Conservation (phyloP, 805 yeast genomes). For the Starmerella bombi region DNA sequence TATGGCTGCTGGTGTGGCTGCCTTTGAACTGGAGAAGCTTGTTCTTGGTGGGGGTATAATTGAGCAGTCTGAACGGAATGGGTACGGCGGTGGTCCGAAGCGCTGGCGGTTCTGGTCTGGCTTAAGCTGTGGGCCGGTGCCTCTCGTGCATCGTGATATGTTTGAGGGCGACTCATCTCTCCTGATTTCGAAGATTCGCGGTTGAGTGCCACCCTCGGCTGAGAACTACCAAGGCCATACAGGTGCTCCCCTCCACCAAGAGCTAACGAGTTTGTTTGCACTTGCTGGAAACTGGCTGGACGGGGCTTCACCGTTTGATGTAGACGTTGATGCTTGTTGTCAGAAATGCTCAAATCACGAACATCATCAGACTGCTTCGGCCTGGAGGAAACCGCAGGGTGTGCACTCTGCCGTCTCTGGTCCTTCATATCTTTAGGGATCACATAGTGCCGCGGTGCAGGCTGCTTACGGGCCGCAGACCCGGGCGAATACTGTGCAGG, state of each 20-base stretch:
- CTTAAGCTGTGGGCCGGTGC: constrained; percentile 20
- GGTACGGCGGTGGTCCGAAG: not conserved
- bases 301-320: constrained; percentile 25
- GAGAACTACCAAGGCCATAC: constrained; percentile 22
- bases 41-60: no score
- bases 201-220: constrained; percentile 26
- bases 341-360: constrained; percentile 20
- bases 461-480: not conserved
- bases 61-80: not conserved
- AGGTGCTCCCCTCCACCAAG: constrained; percentile 10
- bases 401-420: constrained; percentile 5
- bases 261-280: constrained; percentile 7
- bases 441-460: not conserved
- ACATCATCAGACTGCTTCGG: constrained; percentile 17
- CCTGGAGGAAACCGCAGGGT: constrained; percentile 1
- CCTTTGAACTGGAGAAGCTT: no score
- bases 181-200: constrained; percentile 27
- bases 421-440: not conserved
- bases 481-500: not conserved
- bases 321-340: constrained; percentile 9
- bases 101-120: not conserved
- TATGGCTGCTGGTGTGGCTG: no score
- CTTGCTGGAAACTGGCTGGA: constrained; percentile 30
- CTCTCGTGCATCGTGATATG: constrained; percentile 21
- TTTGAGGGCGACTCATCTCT: constrained; percentile 27